Base-by-base conservation (phyloP, 2,329 filamentous ascomycete genomes). In the Clarireedia paspali region DNA sequence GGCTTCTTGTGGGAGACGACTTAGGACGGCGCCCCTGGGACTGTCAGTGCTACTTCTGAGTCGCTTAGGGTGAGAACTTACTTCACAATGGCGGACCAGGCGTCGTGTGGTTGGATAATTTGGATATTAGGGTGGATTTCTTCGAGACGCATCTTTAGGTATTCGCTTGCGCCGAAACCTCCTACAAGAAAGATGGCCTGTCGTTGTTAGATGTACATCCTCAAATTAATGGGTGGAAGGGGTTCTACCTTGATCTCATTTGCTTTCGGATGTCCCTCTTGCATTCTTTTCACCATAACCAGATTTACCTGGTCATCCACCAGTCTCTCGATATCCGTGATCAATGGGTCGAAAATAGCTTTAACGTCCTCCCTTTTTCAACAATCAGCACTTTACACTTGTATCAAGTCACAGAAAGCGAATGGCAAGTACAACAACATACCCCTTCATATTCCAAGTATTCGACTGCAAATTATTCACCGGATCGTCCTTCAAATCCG, bases 321-420 rank as follows among this genome's bases (percentile, higher is more conserved):
- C 10, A 76, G 36, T 65, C 68, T 39, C 72, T 70, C 12, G 77
- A 62, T 47, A 74, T 74, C 0, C 66, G 65, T 1, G 68, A 72
- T 49, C 67, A 73, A 23, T 76, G 73, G 73, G 48, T 64, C 3
- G 67, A 64, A 57, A 68, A 73, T 20, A 83, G 88, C 56, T 78
- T 79, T 56, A 80, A 82, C 56, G 83, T 79, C 59, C 81, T 69
- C 57, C 68, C 68, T 61, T 72, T 73, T 24, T 51, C 15, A 15
- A 20, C 14, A 23, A n/a, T 26, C 40, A 26, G 48, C 36, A n/a
- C 2, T n/a, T 17, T 20, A 24, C n/a, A 2, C 42, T 2, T 7
- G n/a, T 26, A 17, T 34, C 12, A 23, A 46, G 14, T 5, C 45
- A 6, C 17, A 27, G 39, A 27, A 26, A 56, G n/a, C 6, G 4